Base-by-base conservation (phyloP, 352 stramenopile genomes). In the Elongisporangium undulatum region DNA sequence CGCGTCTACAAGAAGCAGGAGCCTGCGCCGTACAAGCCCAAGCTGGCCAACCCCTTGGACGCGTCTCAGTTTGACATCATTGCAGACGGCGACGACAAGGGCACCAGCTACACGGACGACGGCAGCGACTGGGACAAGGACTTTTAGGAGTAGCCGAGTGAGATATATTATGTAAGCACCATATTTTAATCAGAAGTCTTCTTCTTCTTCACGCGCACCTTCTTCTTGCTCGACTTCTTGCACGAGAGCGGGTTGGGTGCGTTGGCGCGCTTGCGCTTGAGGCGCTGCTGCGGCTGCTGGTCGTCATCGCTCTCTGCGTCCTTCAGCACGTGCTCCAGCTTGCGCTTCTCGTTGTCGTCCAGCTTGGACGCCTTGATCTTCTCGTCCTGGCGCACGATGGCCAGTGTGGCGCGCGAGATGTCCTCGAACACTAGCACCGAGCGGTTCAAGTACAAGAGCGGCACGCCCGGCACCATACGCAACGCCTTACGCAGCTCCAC, bases 41-140 rank as follows among this genome's bases (percentile, higher is more conserved):
- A 81, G 16, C 87, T 98, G 20, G 75, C 84, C 45, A 82, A 98
- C 69, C 70, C 87, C 0, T 72, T 97, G 13, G 95, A 99, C 71
- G 73, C 89, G 4, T 97, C 85, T 39, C 90, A 96, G 66, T 99
- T 98, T 66, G 94, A 97, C 61, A 84, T 74, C 38, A 93, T 97
- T 51, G 79, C 66, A 17, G 82, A 91, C 20, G 51, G 58, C 38
- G 74, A 82, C n/a, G 71, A 90, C 16, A 65, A 78, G 52, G 57
- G 58, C 56, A 48, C 68, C 63, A 60, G 64, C 16, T 96, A 94
- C 64, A 58, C 59, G 12, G 62, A 82, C 56, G 82, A 94, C 38
- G 83, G 81, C 20, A 72, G 72, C 51, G 67, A 77, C 49, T 97
- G 89, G 87, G 88, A 96, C 56, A 75, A 69, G 49, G 81, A 95